These are phyloP conservation scores for Nasturtium officinale DNA, from an alignment of 345 rosid species.

Conservation along the genomic window DNA sequence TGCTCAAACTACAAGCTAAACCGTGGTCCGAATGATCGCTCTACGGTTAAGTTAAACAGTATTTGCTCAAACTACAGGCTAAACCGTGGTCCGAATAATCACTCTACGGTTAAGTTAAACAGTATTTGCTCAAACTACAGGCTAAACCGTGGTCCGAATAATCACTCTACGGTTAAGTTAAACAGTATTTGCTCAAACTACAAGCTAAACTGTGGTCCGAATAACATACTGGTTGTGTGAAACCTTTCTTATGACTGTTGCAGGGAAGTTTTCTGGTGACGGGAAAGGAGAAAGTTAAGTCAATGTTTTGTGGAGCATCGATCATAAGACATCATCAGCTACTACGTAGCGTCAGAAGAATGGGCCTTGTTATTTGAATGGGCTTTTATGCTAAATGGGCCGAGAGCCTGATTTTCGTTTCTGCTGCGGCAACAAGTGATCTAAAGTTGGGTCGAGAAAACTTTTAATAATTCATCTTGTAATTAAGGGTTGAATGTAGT, in stretches of 20 bases:
- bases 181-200: conserved; percentile 11
- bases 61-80: conserved; percentile 38
- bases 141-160: conserved; percentile 33
- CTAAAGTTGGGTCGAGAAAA: conserved; percentile 39
- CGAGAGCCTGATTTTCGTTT: background rate
- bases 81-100: too few species aligned
- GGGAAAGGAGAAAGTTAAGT: conserved; percentile 26
- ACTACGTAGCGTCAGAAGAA: background rate
- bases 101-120: background rate
- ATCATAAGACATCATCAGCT: background rate
- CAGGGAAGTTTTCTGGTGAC: conserved; percentile 19
- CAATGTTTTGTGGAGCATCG: conserved; percentile 1
- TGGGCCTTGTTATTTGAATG: background rate
- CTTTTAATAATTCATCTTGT: background rate
- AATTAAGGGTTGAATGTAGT: background rate
- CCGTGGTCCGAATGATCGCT: background rate
- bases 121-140: conserved; percentile 16
- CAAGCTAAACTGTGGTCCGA: conserved; percentile 38
- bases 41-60: background rate
- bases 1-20: conserved; percentile 37
- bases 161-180: background rate
- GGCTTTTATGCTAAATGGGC: background rate
- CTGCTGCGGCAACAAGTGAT: conserved; percentile 37
- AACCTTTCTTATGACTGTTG: background rate
- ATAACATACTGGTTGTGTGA: background rate